Evolutionary conservation across 169 alveolate species (phyloP), one percentile per base, ranked within the genome.

Genomic region (Eimeria sp.): DNA sequence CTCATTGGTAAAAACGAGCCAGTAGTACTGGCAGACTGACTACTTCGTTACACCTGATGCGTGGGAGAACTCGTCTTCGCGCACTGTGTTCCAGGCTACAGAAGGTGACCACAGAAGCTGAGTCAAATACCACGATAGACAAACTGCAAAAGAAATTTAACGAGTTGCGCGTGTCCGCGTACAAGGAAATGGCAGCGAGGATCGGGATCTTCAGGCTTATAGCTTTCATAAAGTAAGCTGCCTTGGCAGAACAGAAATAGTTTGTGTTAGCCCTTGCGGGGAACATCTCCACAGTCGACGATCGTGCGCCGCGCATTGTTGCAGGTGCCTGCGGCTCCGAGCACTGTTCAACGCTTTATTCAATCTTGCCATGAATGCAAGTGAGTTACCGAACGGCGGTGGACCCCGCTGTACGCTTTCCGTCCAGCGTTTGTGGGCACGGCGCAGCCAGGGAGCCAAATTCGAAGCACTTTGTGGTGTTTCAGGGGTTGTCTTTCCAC

Each of bases 121-220:
- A 93, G 43, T 74, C 94, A 10, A 88, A 68, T 33, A 37, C 82
- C 40, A 68, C 94, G 10, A 88, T 93, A 46, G 94, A 80, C 56
- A 62, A 88, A 20, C 94, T 93, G 71, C 96, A 93, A 64, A 82
- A 80, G 56, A 68, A 77, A 23, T 93, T 93, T 80, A 93, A 93
- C 54, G 96, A 93, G 77, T 46, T 93, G 94, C 96, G 96, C 49
- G 77, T 93, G 25, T 49, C 93, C 27, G 96, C 96, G 18, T 93
- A 83, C 94, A 82, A 72, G 87, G 96, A 93, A 71, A 93, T 93
- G 96, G 77, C 80, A 16, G 82, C 76, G 16, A 64, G 76, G 30
- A 93, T 93, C 25, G 94, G 87, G 13, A 43, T 64, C 14, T 87
- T 60, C 83, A 62, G 83, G 74, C 78, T 87, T 64, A 82, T 37